A percentile compares a stretch with the other conserved stretches of the same genome.
phyloP scores from a whole-genome alignment of 1,139 yeast genomes.

The Debaryomyces coudertii region DNA sequence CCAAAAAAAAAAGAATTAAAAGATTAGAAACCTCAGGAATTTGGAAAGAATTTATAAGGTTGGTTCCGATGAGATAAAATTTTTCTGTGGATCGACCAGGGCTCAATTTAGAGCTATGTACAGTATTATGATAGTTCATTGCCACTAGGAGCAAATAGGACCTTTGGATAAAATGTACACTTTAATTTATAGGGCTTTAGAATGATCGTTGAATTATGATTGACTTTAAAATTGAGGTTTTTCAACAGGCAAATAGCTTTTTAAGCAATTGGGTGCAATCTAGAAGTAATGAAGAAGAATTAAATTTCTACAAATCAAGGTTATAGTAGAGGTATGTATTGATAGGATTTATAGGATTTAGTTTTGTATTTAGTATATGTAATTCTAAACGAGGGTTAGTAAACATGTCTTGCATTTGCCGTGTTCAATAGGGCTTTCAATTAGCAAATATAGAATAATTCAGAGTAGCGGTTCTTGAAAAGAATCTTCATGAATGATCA shows the following conservation, averaged over 20 bases:
- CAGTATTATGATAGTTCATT: background rate
- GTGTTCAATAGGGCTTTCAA: background rate
- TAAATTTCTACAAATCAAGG: background rate
- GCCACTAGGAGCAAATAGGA: background rate
- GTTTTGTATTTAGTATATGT: background rate
- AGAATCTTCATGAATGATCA: constrained; percentile 13
- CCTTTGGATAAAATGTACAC: too few species aligned
- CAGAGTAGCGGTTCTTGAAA: constrained; percentile 27
- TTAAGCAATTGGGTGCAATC: background rate
- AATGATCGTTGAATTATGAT: background rate
- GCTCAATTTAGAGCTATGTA: background rate
- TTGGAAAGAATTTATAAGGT: constrained; percentile 4
- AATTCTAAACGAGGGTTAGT: background rate
- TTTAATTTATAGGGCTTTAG: too few species aligned
- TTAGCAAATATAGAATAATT: constrained; percentile 9
- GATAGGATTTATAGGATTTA: too few species aligned
- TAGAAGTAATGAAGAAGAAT: background rate
- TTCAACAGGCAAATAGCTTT: background rate
- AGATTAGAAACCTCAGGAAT: constrained; percentile 2
- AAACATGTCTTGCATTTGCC: background rate
- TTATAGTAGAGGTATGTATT: background rate
- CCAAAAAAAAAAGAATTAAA: constrained; percentile 41
- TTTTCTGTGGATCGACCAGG: constrained; percentile 9
- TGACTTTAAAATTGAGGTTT: too few species aligned
- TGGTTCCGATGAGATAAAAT: constrained; percentile 19